phyloP scores from a whole-genome alignment of 257 asterid species.

The Jaltomata sinuosa region DNA sequence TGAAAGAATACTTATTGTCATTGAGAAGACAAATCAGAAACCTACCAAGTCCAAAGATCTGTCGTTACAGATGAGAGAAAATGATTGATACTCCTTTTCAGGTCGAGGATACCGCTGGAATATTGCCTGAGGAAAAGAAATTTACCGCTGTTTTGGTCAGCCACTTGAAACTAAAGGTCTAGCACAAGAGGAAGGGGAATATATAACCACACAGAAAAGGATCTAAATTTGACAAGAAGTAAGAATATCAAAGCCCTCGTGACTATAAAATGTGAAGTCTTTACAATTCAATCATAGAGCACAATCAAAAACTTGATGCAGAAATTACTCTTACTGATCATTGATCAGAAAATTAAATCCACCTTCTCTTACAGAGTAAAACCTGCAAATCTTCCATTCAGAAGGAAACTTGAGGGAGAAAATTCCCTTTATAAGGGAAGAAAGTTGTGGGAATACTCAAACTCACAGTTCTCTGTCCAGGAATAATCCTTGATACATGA shows the following conservation, averaged over 20 bases:
- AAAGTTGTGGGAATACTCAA: slow-evolving; percentile 8
- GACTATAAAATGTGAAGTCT: not conserved
- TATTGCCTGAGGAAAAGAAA: slow-evolving; percentile 42
- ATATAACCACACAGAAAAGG: not conserved
- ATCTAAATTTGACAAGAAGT: not conserved
- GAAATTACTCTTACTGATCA: not conserved
- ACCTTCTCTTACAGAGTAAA: not conserved
- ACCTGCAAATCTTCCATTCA: not conserved
- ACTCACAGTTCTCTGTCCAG: slow-evolving; percentile 98
- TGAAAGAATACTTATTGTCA: not conserved
- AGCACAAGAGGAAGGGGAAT: not conserved
- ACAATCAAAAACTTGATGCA: not conserved
- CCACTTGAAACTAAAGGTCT: not conserved
- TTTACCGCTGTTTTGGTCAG: slow-evolving; percentile 6
- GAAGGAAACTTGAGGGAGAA: not conserved
- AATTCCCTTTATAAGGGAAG: not conserved
- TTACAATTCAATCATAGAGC: not conserved
- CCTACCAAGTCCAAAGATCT: slow-evolving; percentile 92
- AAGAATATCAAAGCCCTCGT: not conserved
- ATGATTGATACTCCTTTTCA: slow-evolving; percentile 93
- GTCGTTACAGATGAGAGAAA: slow-evolving; percentile 71
- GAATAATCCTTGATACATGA: slow-evolving; percentile 68
- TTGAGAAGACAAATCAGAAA: slow-evolving; percentile 14
- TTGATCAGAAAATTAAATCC: not conserved
- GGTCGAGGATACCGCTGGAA: slow-evolving; percentile 93